Percentiles rank a stretch among this genome's conserved stretches.
Conservation (phyloP, 345 rosid species). For the Salix dunnii region DNA sequence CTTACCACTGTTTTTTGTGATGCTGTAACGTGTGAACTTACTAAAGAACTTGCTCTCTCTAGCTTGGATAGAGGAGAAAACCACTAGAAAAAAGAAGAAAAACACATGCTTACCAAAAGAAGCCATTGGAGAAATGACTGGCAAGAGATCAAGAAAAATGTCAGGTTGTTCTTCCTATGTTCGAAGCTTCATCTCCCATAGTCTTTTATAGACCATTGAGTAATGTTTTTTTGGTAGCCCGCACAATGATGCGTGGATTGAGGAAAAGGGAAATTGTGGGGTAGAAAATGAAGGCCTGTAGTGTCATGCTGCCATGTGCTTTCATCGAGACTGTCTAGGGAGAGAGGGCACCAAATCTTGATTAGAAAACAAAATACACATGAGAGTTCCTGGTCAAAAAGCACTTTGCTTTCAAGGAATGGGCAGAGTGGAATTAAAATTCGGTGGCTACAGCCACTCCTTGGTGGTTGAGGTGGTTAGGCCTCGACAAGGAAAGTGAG, state of each 20-base stretch:
- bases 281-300: slow-evolving; percentile 19
- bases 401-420: slow-evolving; percentile 10
- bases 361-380: too few species aligned
- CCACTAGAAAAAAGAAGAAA: slow-evolving; percentile 21
- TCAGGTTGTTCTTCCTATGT: not conserved
- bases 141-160: not conserved
- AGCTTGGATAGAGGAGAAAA: slow-evolving; percentile 37
- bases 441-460: not conserved
- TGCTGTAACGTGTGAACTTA: slow-evolving; percentile 43
- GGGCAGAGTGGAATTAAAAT: not conserved
- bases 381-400: slow-evolving; percentile 14
- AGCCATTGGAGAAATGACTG: slow-evolving; percentile 33
- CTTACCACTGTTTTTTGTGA: slow-evolving; percentile 1
- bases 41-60: slow-evolving; percentile 62
- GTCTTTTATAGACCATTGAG: not conserved
- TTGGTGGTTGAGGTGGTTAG: slow-evolving; percentile 30
- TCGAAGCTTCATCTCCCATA: not conserved
- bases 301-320: slow-evolving; percentile 41
- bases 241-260: slow-evolving; percentile 53
- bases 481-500: not conserved
- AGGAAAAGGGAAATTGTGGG: slow-evolving; percentile 43
- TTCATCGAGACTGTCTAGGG: slow-evolving; percentile 17
- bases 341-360: slow-evolving; percentile 14
- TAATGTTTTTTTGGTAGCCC: not conserved
- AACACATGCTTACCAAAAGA: slow-evolving; percentile 10